Evolutionary conservation across 768 basidiomycete genomes (phyloP), one percentile per base, ranked within the genome.

Genomic region (Agaricus sinodeliciosus): DNA sequence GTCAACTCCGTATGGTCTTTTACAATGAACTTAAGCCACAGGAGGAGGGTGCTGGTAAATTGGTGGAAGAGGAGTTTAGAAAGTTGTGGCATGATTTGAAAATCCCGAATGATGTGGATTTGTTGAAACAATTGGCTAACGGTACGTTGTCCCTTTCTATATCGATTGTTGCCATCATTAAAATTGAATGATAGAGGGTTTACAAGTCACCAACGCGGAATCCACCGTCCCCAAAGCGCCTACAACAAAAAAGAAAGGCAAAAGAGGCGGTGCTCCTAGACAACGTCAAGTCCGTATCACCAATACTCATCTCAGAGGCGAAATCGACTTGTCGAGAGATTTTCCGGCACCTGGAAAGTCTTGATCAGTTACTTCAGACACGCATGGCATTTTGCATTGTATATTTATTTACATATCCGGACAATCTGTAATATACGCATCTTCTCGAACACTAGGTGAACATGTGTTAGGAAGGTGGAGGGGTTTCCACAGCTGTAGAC

Each of bases 81-180:
- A 87, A 93, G 59, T 69, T 94, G 15, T 95, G 94, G 93, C 89
- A 90, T 66, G 76, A 78, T 3, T 73, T 94, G 15, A 84, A 82
- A 60, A 87, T 93, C 1, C 93, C 93, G 0, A 87, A 88, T 49
- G 90, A 92, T 40, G 87, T 87, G 22, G 90, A 94, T 61, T 68
- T 95, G 2, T 73, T 87, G 51, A 84, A 79, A 61, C 82, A 90
- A 54, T 79, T 95, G 43, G 81, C 82, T 7, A 83, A 82, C 54
- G 87, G 88, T 87, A 64, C 55, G 69, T 61, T 27, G 12, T 37
- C 41, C 18, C 8, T n/a, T n/a, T n/a, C 26, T 42, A 22, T 15
- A 9, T 25, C 19, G 3, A n/a, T n/a, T n/a, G n/a, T n/a, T n/a
- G n/a, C n/a, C n/a, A n/a, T n/a, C n/a, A n/a, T n/a, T 57, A 16